Percentiles rank a stretch among this genome's conserved stretches.
Evolutionary conservation across 208 protist species (phyloP).

Genomic region (Acanthamoeba castellanii): DNA sequence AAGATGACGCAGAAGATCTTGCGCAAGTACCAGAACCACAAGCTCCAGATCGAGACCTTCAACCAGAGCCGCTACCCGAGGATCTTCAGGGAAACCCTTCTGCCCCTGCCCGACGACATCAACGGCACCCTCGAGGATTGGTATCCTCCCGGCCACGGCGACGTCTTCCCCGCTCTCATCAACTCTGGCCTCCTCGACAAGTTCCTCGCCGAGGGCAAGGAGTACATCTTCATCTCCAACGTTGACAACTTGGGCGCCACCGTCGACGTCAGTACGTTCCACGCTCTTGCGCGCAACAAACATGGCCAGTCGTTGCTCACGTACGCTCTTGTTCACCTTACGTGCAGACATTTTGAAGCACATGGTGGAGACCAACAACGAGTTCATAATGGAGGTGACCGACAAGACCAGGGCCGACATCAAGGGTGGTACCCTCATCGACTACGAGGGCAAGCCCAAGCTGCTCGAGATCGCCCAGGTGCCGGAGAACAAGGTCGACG

Average conservation of each 20-base stretch:
- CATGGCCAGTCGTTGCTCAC: too few species aligned
- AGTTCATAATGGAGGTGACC: constrained; percentile 95
- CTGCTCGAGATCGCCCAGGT: constrained; percentile 94
- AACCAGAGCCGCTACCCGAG: constrained; percentile 91
- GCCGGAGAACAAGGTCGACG: constrained; percentile 87
- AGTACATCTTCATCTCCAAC: constrained; percentile 98
- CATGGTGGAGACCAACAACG: constrained; percentile 90
- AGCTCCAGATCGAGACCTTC: constrained; percentile 89
- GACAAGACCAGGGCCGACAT: constrained; percentile 92
- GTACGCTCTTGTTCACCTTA: too few species aligned
- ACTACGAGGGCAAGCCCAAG: constrained; percentile 87
- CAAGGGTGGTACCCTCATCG: constrained; percentile 93
- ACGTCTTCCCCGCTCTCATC: constrained; percentile 96
- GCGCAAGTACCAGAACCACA: constrained; percentile 86
- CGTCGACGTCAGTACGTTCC: constrained; percentile 85
- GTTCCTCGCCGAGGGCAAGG: too few species aligned
- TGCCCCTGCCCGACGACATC: constrained; percentile 84
- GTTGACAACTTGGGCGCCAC: constrained; percentile 99
- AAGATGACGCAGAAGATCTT: constrained; percentile 92
- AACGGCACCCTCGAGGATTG: constrained; percentile 62
- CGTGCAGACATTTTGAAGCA: constrained; percentile 90
- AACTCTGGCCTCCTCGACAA: constrained; percentile 71
- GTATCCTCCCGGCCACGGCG: constrained; percentile 98
- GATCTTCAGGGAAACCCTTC: constrained; percentile 87
- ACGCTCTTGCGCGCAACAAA: too few species aligned